These are phyloP conservation scores for Aulographum hederae DNA, from an alignment of 2,329 filamentous ascomycete genomes.

Conservation along the genomic window DNA sequence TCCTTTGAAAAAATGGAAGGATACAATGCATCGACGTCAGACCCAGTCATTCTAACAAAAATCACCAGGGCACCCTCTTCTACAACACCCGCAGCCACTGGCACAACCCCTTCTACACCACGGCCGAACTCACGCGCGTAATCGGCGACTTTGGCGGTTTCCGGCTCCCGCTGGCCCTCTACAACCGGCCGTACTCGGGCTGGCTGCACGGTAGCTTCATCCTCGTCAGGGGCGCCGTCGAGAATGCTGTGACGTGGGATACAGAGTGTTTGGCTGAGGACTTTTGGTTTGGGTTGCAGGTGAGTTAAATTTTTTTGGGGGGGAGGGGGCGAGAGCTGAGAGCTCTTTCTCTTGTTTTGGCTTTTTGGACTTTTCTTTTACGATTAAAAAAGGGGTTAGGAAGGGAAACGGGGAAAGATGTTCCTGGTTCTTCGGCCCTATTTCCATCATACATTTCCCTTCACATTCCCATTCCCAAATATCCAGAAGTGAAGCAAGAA, in stretches of 20 bases:
- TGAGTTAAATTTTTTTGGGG: too few relatives aligned
- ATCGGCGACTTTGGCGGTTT: slow-evolving; percentile 3
- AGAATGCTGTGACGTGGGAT: slow-evolving; percentile 3
- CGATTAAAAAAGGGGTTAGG: too few relatives aligned
- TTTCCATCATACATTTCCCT: too few relatives aligned
- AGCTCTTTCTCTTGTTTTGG: neutral
- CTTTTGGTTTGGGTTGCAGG: slow-evolving; percentile 6
- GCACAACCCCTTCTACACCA: slow-evolving; percentile 1
- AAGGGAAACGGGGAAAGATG: too few relatives aligned
- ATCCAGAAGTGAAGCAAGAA: slow-evolving; percentile 1
- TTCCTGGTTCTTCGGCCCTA: too few relatives aligned
- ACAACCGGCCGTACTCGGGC: neutral
- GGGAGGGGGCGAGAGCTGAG: neutral
- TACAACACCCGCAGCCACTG: slow-evolving; percentile 3
- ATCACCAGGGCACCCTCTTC: slow-evolving; percentile 3
- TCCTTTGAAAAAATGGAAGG: too few relatives aligned
- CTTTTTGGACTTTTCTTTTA: too few relatives aligned
- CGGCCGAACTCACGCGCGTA: slow-evolving; percentile 1
- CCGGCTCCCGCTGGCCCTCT: too few relatives aligned
- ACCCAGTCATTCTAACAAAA: too few relatives aligned
- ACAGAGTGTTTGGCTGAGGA: slow-evolving; percentile 4
- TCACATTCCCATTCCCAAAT: too few relatives aligned
- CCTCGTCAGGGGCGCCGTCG: slow-evolving; percentile 2
- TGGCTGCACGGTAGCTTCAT: slow-evolving; percentile 3
- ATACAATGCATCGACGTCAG: too few relatives aligned